These are phyloP conservation scores for Aspergillaceae sp. DNA, from an alignment of 2,329 filamentous ascomycete species.

Conservation along the genomic window DNA sequence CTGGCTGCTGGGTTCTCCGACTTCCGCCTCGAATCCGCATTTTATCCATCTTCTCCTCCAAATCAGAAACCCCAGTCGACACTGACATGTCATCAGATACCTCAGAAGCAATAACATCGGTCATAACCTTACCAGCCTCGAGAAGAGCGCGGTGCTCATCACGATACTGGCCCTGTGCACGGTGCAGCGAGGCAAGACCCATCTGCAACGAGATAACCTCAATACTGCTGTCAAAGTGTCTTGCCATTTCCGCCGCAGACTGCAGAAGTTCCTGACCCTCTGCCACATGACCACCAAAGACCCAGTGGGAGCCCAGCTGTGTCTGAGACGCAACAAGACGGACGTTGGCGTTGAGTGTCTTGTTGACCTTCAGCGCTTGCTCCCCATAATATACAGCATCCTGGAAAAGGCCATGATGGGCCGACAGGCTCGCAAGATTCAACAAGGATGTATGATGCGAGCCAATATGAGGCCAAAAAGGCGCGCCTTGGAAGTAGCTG, in stretches of 20 bases:
- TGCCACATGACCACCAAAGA: constrained; percentile 41
- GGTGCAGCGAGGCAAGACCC: constrained; percentile 39
- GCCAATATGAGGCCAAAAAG: constrained; percentile 71
- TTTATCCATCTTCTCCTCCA: constrained; percentile 37
- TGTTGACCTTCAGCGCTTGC: constrained; percentile 69
- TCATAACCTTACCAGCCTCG: constrained; percentile 40
- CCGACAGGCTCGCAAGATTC: constrained; percentile 68
- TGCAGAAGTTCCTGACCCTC: constrained; percentile 50
- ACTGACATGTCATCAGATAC: constrained; percentile 19
- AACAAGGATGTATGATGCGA: constrained; percentile 63
- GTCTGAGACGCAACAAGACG: constrained; percentile 41
- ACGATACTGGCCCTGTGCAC: constrained; percentile 39
- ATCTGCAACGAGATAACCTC: constrained; percentile 42
- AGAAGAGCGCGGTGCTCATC: constrained; percentile 43
- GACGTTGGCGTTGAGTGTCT: constrained; percentile 55
- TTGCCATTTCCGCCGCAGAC: constrained; percentile 49
- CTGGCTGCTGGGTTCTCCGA: constrained; percentile 15
- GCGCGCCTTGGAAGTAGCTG: constrained; percentile 49
- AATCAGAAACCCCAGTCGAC: constrained; percentile 22
- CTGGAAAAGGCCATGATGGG: constrained; percentile 75
- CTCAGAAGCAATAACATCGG: constrained; percentile 30
- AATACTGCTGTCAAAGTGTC: constrained; percentile 43
- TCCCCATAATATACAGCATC: constrained; percentile 85
- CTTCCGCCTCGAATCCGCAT: constrained; percentile 27
- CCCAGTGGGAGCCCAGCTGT: constrained; percentile 41